A percentile compares a stretch with the other conserved stretches of the same genome.
phyloP scores from a whole-genome alignment of 139 green algal species.

The Nannochloris sp. region DNA sequence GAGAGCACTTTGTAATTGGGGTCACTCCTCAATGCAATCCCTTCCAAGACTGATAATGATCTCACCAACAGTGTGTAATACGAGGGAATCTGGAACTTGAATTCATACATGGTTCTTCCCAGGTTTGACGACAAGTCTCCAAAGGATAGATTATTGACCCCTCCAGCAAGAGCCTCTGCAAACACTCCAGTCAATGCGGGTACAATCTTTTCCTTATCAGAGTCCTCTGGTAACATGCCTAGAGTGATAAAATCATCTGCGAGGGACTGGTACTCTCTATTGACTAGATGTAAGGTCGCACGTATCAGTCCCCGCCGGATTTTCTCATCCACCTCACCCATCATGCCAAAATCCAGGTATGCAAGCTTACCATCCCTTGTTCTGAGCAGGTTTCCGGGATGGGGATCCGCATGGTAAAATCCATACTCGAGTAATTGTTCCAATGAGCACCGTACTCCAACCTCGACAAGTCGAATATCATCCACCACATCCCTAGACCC shows the following conservation, averaged over 20 bases:
- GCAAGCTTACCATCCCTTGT: constrained; percentile 35
- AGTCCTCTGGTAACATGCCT: constrained; percentile 64
- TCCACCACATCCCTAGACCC: constrained; percentile 17
- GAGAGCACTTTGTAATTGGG: constrained; percentile 85
- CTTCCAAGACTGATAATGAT: constrained; percentile 75
- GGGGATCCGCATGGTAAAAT: constrained; percentile 57
- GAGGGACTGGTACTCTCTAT: constrained; percentile 52
- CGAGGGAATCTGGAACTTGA: constrained; percentile 70
- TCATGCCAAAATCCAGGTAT: constrained; percentile 84
- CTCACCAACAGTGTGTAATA: constrained; percentile 89
- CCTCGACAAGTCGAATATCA: constrained; percentile 78
- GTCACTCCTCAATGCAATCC: constrained; percentile 76
- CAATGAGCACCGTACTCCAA: constrained; percentile 49
- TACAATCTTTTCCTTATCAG: constrained; percentile 50
- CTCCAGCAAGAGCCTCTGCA: constrained; percentile 55
- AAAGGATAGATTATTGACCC: constrained; percentile 77
- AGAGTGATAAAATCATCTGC: constrained; percentile 73
- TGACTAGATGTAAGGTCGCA: constrained; percentile 82
- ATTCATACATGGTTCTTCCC: constrained; percentile 74
- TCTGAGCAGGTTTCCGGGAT: constrained; percentile 60
- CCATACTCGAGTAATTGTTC: constrained; percentile 67
- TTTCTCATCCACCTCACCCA: constrained; percentile 47
- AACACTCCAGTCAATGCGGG: constrained; percentile 75
- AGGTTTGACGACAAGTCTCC: constrained; percentile 50
- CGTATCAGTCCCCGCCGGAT: constrained; percentile 54